Conservation (phyloP, 352 stramenopile species). For the Phytophthora uliginosa region DNA sequence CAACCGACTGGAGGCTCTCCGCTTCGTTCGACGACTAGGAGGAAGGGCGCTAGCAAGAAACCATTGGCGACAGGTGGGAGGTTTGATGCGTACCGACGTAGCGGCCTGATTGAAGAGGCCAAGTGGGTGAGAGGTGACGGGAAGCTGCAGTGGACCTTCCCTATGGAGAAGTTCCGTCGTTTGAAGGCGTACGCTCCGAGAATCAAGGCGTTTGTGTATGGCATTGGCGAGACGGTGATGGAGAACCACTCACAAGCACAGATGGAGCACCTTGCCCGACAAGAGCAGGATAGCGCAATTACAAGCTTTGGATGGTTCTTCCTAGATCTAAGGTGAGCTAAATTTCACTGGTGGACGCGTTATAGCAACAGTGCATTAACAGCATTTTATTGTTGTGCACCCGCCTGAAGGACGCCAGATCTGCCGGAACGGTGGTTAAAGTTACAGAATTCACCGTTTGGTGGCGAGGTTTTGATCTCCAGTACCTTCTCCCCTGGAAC, state of each 20-base stretch:
- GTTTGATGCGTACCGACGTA: slow-evolving; percentile 30
- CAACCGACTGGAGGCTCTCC: slow-evolving; percentile 8
- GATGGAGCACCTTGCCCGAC: slow-evolving; percentile 22
- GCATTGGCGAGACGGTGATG: slow-evolving; percentile 44
- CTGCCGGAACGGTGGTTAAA: slow-evolving; percentile 76
- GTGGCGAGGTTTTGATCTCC: slow-evolving; percentile 73
- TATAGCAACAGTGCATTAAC: slow-evolving; percentile 2
- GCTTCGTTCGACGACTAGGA: slow-evolving; percentile 5
- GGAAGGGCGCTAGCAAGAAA: background rate
- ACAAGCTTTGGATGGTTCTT: slow-evolving; percentile 88
- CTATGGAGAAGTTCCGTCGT: slow-evolving; percentile 66
- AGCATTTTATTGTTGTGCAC: background rate
- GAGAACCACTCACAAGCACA: slow-evolving; percentile 21
- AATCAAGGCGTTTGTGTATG: slow-evolving; percentile 82
- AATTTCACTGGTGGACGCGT: background rate
- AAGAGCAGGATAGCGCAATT: slow-evolving; percentile 49
- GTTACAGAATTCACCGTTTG: slow-evolving; percentile 76
- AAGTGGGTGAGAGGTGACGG: slow-evolving; percentile 60
- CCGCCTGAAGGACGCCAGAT: slow-evolving; percentile 65
- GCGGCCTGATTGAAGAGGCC: slow-evolving; percentile 64
- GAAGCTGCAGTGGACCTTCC: slow-evolving; percentile 66
- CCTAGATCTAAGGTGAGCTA: slow-evolving; percentile 72
- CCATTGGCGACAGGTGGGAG: slow-evolving; percentile 1
- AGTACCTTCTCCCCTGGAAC: slow-evolving; percentile 44
- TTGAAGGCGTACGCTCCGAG: slow-evolving; percentile 75